Conservation (phyloP, 768 basidiomycete species). For the Suillus ampliporus region DNA sequence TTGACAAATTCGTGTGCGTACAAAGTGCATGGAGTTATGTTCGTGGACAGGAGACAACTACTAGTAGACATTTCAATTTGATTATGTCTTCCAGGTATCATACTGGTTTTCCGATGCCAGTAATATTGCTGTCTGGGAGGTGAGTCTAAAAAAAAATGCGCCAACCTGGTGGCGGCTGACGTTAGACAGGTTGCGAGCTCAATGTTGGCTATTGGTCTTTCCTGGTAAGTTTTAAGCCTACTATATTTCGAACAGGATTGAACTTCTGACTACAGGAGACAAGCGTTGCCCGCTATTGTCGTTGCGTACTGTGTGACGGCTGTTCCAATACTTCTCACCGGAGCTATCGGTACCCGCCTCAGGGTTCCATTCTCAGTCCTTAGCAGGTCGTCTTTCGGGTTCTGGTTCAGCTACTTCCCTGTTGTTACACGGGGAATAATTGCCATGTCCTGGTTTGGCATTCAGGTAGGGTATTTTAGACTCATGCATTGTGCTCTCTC, state of each 20-base stretch:
- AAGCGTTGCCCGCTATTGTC: slow-evolving; percentile 72
- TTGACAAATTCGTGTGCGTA: not conserved
- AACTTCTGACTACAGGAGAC: slow-evolving; percentile 48
- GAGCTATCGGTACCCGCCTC: slow-evolving; percentile 76
- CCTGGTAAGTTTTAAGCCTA: slow-evolving; percentile 50
- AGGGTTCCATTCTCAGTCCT: slow-evolving; percentile 79
- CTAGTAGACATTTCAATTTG: too few species aligned
- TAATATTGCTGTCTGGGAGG: slow-evolving; percentile 52
- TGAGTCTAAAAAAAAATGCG: slow-evolving; percentile 15
- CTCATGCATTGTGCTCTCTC: not conserved
- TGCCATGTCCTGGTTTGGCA: slow-evolving; percentile 83
- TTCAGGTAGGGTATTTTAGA: slow-evolving; percentile 53
- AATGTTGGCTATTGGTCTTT: slow-evolving; percentile 76
- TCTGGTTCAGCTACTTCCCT: slow-evolving; percentile 88
- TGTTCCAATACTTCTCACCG: slow-evolving; percentile 76
- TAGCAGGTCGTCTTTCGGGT: slow-evolving; percentile 87
- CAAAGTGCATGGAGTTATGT: slow-evolving; percentile 61
- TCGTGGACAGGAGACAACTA: slow-evolving; percentile 64
- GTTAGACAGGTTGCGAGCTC: slow-evolving; percentile 56
- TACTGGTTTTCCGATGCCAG: slow-evolving; percentile 36
- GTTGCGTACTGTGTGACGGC: slow-evolving; percentile 77
- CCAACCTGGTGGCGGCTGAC: slow-evolving; percentile 1
- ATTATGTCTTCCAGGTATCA: slow-evolving; percentile 36
- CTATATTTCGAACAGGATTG: not conserved
- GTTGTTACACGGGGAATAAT: slow-evolving; percentile 79